Evolutionary conservation across 805 yeast species (phyloP), one percentile per base, ranked within the genome.

Genomic region (Candida yuanshanica): DNA sequence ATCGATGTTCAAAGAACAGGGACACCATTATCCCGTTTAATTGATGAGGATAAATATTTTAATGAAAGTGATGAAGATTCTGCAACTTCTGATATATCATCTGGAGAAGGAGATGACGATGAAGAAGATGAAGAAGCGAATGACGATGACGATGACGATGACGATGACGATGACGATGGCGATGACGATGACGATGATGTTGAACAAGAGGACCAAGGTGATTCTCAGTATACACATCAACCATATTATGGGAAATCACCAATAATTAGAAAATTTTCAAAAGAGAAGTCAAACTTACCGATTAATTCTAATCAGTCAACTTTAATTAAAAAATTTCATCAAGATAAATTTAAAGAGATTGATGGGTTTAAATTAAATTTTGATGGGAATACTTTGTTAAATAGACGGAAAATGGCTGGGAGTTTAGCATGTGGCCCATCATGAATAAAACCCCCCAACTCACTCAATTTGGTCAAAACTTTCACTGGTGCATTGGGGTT

Each of bases 1-100:
- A 83, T 88, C 31, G 91, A 93, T 2, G 90, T 87, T 21, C 91
- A 86, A 56, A 76, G 95, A 45, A 58, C 60, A 1, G 57, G 51
- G 0, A 55, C 60, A 1, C 59, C 61, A 16, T 37, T 55, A 11
- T 48, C 53, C 24, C 41, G 51, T 21, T 18, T 56, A 7, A 11
- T 54, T n/a, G 56, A 52, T 11, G 52, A 51, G 38, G 56, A 55
- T 38, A 55, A 48, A 14, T 56, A 53, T 42, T 53, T 55, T 27
- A 44, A 53, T 24, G 59, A 56, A 34, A 40, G 45, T n/a, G 58
- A 53, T 41, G 60, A 55, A 18, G 51, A 43, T 7, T 36, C 36
- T 5, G 21, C 23, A 9, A 33, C 33, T 18, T 38, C 35, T 24
- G 35, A 39, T 7, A 24, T 31, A 7, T 33, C 27, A 14, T 40